Evolutionary conservation across 2,329 filamentous ascomycete species (phyloP).

Genomic region (Cladosporium sp.): DNA sequence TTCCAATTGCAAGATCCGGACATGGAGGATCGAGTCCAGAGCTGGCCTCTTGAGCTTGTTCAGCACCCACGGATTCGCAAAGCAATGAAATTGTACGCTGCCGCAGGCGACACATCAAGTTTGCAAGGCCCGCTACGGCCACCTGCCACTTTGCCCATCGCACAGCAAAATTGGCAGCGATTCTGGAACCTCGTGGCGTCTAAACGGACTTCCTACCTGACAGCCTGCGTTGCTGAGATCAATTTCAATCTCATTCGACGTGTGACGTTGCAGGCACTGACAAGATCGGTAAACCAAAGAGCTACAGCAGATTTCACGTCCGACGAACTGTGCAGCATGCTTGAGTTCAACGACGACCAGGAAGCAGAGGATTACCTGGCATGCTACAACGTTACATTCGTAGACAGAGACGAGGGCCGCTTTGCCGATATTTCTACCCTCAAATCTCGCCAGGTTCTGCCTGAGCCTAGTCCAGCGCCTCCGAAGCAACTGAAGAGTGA

Average conservation of each 20-base stretch:
- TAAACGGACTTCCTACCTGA: constrained; percentile 58
- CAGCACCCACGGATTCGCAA: constrained; percentile 55
- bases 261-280: constrained; percentile 55
- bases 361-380: constrained; percentile 57
- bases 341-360: constrained; percentile 58
- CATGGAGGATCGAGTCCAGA: constrained; percentile 59
- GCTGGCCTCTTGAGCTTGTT: constrained; percentile 53
- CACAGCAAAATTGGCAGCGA: constrained; percentile 57
- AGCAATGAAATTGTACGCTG: constrained; percentile 58
- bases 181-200: constrained; percentile 61
- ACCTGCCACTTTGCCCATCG: constrained; percentile 50
- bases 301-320: constrained; percentile 58
- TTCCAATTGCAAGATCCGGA: constrained; percentile 57
- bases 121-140: constrained; percentile 54
- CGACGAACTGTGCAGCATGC: constrained; percentile 50
- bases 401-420: constrained; percentile 43
- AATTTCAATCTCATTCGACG: constrained; percentile 61
- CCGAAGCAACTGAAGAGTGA: constrained; percentile 45
- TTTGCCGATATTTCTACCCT: constrained; percentile 18
- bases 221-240: constrained; percentile 64
- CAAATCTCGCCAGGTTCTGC: constrained; percentile 31
- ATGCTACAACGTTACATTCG: constrained; percentile 54
- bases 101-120: constrained; percentile 55
- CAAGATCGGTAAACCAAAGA: constrained; percentile 35
- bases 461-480: constrained; percentile 31